A percentile compares a stretch with the other conserved stretches of the same genome.
phyloP scores from a whole-genome alignment of 768 basidiomycete genomes.

The Suillus variegatus region DNA sequence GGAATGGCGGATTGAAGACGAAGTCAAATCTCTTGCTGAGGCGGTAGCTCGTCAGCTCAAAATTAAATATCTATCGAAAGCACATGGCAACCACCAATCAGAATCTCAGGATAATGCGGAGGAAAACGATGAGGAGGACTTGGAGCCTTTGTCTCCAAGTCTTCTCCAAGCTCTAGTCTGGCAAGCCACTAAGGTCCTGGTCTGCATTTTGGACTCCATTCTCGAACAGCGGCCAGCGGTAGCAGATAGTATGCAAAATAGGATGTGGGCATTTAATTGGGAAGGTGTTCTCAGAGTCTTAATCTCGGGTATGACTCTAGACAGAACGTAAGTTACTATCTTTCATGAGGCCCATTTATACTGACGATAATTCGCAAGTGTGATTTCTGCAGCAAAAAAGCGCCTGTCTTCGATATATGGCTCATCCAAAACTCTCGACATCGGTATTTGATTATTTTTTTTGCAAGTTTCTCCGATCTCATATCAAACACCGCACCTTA shows the following conservation, averaged over 20 bases:
- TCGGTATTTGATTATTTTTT: conserved; percentile 1
- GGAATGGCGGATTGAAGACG: conserved; percentile 73
- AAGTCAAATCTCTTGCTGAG: conserved; percentile 52
- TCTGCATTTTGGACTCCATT: conserved; percentile 53
- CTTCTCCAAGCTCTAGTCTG: conserved; percentile 40
- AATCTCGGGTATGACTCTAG: conserved; percentile 40
- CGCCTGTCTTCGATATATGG: conserved; percentile 35
- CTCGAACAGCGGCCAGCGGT: conserved; percentile 56
- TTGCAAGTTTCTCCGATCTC: neutral
- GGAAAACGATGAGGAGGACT: conserved; percentile 32
- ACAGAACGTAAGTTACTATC: conserved; percentile 24
- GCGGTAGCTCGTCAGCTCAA: conserved; percentile 31
- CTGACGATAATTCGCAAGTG: conserved; percentile 10
- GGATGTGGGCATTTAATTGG: conserved; percentile 65
- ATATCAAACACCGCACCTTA: neutral
- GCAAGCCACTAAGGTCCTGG: conserved; percentile 46
- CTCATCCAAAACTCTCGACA: conserved; percentile 12
- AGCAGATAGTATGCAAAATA: conserved; percentile 63
- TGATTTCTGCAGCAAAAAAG: conserved; percentile 26
- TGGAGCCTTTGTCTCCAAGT: conserved; percentile 27
- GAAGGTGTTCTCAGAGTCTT: conserved; percentile 58
- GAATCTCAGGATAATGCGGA: conserved; percentile 22
- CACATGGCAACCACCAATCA: conserved; percentile 9
- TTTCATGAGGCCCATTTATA: conserved; percentile 12
- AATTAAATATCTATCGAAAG: neutral